These are phyloP conservation scores for Pleurotus salmoneostramineus DNA, from an alignment of 768 basidiomycete genomes.

Conservation along the genomic window DNA sequence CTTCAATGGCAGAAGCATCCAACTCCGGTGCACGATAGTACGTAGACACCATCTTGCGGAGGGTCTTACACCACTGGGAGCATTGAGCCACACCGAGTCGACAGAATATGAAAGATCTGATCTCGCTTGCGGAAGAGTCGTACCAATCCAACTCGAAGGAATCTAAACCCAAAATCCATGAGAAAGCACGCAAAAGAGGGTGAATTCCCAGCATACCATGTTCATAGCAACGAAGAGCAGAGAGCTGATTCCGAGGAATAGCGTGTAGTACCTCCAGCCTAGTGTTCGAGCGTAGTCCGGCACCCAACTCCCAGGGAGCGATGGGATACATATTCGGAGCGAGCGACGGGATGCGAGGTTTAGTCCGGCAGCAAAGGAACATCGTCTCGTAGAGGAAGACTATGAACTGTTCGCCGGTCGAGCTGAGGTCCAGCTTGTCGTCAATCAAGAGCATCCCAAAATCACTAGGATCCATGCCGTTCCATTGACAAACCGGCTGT, in stretches of 20 bases:
- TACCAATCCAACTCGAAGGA: slow-evolving; percentile 29
- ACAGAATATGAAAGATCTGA: slow-evolving; percentile 10
- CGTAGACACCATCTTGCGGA: slow-evolving; percentile 7
- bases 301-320: slow-evolving; percentile 33
- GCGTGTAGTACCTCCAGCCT: slow-evolving; percentile 25
- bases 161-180: slow-evolving; percentile 13
- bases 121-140: slow-evolving; percentile 11
- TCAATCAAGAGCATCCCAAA: slow-evolving; percentile 30
- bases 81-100: slow-evolving; percentile 13
- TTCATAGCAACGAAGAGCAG: slow-evolving; percentile 23
- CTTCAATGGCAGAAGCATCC: neutral
- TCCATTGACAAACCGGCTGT: slow-evolving; percentile 23
- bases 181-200: neutral
- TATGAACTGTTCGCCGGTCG: slow-evolving; percentile 17
- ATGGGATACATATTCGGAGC: slow-evolving; percentile 25
- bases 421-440: slow-evolving; percentile 24
- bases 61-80: slow-evolving; percentile 15
- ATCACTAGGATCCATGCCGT: slow-evolving; percentile 20
- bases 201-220: slow-evolving; percentile 14
- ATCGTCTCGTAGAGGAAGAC: slow-evolving; percentile 32
- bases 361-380: slow-evolving; percentile 25
- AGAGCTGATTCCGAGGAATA: slow-evolving; percentile 23
- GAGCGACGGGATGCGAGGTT: slow-evolving; percentile 1
- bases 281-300: slow-evolving; percentile 23
- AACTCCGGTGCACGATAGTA: slow-evolving; percentile 5